Conservation (phyloP, 2,329 filamentous ascomycete genomes). For the Penicillium freii region DNA sequence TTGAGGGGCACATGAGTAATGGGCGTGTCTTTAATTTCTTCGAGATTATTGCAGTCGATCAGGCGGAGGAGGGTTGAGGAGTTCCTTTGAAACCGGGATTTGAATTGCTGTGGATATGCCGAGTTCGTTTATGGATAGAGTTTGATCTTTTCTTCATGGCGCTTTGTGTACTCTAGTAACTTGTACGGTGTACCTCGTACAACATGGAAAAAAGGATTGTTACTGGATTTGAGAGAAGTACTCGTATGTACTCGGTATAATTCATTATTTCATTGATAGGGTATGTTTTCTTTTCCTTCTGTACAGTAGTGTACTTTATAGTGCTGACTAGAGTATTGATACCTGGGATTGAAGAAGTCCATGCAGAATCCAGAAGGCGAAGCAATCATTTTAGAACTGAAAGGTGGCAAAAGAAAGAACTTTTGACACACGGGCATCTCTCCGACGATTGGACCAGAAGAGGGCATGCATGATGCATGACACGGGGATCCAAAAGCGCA, state of each 20-base stretch:
- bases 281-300: not conserved
- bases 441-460: not conserved
- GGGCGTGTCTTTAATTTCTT: not conserved
- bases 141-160: not conserved
- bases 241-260: not conserved
- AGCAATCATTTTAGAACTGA: not conserved
- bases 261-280: not conserved
- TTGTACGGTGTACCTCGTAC: not conserved
- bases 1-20: not conserved
- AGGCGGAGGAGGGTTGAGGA: not conserved
- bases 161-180: not conserved
- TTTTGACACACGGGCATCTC: not conserved
- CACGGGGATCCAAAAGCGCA: not conserved
- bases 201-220: not conserved
- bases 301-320: not conserved
- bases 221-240: not conserved
- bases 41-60: not conserved
- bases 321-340: not conserved
- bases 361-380: not conserved
- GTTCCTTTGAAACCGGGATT: not conserved
- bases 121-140: not conserved
- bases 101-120: not conserved
- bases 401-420: not conserved
- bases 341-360: not conserved
- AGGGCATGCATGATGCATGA: slow-evolving; percentile 2